Evolutionary conservation across 139 green algal species (phyloP).

Genomic region (Coelastrella sp.): DNA sequence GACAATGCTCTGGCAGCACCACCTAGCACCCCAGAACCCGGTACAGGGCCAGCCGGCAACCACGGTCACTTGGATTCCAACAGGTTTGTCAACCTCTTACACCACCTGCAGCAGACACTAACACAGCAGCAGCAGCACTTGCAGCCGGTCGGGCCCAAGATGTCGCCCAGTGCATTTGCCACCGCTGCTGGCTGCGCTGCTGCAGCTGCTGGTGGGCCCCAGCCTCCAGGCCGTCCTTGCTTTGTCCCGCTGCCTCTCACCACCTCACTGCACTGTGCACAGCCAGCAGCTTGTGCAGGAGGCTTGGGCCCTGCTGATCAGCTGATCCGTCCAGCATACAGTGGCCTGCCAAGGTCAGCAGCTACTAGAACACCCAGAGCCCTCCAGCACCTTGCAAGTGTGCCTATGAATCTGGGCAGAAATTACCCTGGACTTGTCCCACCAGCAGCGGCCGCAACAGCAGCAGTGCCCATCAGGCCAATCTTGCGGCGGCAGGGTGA

Average conservation of each 20-base stretch:
- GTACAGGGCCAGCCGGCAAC: background rate
- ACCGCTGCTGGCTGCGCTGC: background rate
- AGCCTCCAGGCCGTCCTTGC: background rate
- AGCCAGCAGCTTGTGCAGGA: background rate
- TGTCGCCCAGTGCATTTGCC: background rate
- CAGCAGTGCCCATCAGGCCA: background rate
- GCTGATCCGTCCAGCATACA: background rate
- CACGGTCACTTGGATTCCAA: background rate
- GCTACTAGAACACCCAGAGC: too few species aligned
- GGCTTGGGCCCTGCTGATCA: background rate
- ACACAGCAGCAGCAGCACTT: background rate
- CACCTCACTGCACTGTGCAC: background rate
- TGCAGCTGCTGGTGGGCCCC: background rate
- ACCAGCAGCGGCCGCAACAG: background rate
- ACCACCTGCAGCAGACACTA: conserved; percentile 1
- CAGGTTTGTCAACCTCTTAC: background rate
- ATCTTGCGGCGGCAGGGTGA: too few species aligned
- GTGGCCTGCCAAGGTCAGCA: too few species aligned
- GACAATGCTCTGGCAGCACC: background rate
- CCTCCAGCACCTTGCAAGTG: too few species aligned
- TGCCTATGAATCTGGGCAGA: too few species aligned
- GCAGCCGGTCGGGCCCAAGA: background rate
- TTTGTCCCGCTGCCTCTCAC: background rate
- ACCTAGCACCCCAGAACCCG: background rate
- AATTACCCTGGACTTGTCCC: too few species aligned